A percentile compares a stretch with the other conserved stretches of the same genome.
phyloP scores from a whole-genome alignment of 2,329 filamentous ascomycete species.

The Pseudocercospora musae region DNA sequence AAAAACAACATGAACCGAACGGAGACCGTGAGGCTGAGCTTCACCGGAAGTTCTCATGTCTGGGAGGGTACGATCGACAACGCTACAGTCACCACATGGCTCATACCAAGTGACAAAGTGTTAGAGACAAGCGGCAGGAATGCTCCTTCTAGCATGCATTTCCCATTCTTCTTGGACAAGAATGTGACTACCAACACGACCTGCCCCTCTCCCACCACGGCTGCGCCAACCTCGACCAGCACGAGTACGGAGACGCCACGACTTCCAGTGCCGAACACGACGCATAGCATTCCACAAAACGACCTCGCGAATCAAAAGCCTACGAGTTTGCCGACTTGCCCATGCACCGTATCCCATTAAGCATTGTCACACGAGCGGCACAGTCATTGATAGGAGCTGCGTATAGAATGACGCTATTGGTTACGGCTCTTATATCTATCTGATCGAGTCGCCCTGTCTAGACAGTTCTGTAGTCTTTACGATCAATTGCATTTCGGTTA shows the following conservation, averaged over 20 bases:
- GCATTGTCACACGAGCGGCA: neutral
- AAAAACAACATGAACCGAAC: conserved; percentile 25
- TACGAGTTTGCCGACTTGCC: neutral
- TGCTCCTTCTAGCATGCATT: neutral
- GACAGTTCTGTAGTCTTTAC: neutral
- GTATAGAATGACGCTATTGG: neutral
- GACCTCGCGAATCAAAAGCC: conserved; percentile 1
- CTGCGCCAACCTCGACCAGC: neutral
- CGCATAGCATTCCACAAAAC: conserved; percentile 9
- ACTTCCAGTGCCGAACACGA: conserved; percentile 9
- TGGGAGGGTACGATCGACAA: conserved; percentile 25
- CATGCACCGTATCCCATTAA: neutral
- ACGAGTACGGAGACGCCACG: neutral
- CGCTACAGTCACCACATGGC: conserved; percentile 21
- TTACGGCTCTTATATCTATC: neutral
- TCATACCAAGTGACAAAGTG: conserved; percentile 17
- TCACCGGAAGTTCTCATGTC: conserved; percentile 17
- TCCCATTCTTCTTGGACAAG: neutral
- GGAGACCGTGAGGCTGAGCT: conserved; percentile 22
- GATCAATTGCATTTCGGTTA: neutral
- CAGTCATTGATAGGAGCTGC: neutral
- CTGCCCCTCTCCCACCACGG: conserved; percentile 1
- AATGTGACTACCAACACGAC: neutral
- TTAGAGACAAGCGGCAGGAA: neutral
- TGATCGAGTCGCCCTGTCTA: neutral